These are phyloP conservation scores for Metarhizium humberi DNA, from an alignment of 2,329 filamentous ascomycete species.

Conservation along the genomic window DNA sequence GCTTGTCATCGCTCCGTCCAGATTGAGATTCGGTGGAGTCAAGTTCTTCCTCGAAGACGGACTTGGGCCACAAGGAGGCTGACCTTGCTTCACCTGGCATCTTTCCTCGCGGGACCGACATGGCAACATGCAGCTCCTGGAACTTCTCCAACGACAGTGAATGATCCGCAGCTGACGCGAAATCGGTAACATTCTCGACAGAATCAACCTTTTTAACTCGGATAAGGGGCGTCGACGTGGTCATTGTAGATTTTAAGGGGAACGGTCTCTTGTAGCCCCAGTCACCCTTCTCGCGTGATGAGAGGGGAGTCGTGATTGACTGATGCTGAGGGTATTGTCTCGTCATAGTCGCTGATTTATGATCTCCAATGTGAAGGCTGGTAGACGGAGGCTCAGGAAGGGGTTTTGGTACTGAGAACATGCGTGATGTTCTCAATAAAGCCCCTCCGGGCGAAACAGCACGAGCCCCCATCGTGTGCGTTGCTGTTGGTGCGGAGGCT, in stretches of 20 bases:
- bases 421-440: slow-evolving; percentile 75
- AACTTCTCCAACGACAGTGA: slow-evolving; percentile 75
- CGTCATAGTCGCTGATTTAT: slow-evolving; percentile 43
- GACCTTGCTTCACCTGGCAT: slow-evolving; percentile 7
- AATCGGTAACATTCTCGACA: slow-evolving; percentile 82
- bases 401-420: slow-evolving; percentile 78
- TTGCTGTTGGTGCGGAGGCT: slow-evolving; percentile 17
- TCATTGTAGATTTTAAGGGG: slow-evolving; percentile 64
- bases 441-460: slow-evolving; percentile 51
- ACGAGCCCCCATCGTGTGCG: slow-evolving; percentile 21
- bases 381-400: slow-evolving; percentile 54
- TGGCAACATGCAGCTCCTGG: slow-evolving; percentile 67
- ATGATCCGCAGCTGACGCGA: slow-evolving; percentile 73
- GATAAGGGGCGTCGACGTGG: slow-evolving; percentile 64
- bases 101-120: slow-evolving; percentile 42
- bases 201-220: slow-evolving; percentile 74
- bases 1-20: slow-evolving; percentile 31
- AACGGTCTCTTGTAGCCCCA: slow-evolving; percentile 88
- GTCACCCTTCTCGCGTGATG: slow-evolving; percentile 68
- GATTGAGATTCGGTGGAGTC: slow-evolving; percentile 40
- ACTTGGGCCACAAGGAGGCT: slow-evolving; percentile 26
- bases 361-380: slow-evolving; percentile 22
- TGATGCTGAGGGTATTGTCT: slow-evolving; percentile 72
- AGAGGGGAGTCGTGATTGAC: slow-evolving; percentile 66
- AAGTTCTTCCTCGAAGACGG: slow-evolving; percentile 50